Percentiles rank a stretch among this genome's conserved stretches.
Conservation (phyloP, 306 rosid genomes). For the Lablab purpureus region DNA sequence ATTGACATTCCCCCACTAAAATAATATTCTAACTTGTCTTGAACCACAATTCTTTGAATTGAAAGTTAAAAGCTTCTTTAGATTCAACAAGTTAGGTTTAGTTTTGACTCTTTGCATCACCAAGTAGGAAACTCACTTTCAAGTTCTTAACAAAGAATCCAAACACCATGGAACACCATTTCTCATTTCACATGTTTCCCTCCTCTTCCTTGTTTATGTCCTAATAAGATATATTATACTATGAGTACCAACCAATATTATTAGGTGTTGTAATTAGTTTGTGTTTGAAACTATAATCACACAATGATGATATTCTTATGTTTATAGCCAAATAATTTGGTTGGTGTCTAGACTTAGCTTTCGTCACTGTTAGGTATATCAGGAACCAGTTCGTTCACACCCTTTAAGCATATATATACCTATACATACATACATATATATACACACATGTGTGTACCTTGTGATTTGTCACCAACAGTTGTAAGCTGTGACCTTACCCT, state of each 20-base stretch:
- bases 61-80: neutral
- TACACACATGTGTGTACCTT: neutral
- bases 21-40: neutral
- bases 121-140: neutral
- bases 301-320: neutral
- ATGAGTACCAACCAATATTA: neutral
- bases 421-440: too few species aligned
- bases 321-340: constrained; percentile 16
- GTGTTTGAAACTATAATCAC: constrained; percentile 9
- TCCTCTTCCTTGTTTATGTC: neutral
- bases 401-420: constrained; percentile 19
- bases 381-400: constrained; percentile 27
- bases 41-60: neutral
- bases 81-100: constrained; percentile 25
- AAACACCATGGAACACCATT: constrained; percentile 4
- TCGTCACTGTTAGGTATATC: constrained; percentile 7
- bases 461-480: constrained; percentile 24
- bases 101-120: constrained; percentile 3
- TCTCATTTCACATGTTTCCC: constrained; percentile 1
- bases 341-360: constrained; percentile 20
- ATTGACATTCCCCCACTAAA: neutral
- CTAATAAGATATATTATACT: neutral
- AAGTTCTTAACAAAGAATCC: neutral
- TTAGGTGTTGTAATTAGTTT: neutral
- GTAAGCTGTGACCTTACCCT: constrained; percentile 25